phyloP scores from a whole-genome alignment of 441 rosid species.

The Rhodomyrtus psidioides region DNA sequence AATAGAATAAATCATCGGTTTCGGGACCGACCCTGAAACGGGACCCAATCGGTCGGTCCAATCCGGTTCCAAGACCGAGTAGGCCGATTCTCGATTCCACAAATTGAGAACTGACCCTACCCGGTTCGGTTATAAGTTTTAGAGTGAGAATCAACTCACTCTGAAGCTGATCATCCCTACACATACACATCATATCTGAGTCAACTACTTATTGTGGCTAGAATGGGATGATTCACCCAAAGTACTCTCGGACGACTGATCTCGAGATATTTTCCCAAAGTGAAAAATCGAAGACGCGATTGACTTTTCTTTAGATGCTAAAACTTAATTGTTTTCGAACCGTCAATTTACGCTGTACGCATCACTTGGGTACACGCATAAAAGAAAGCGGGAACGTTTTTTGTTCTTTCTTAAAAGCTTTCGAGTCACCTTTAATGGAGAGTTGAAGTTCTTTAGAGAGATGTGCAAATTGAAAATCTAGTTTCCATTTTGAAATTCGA shows the following conservation, averaged over 20 bases:
- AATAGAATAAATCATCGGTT: too few relatives aligned
- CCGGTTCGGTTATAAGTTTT: fast-evolving
- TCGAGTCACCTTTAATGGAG: too few relatives aligned
- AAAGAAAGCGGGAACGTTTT: neutral
- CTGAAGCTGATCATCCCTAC: neutral
- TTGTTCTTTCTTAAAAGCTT: too few relatives aligned
- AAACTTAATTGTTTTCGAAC: fast-evolving
- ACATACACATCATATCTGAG: fast-evolving
- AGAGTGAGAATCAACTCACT: neutral
- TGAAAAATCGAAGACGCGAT: neutral
- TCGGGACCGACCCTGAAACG: too few relatives aligned
- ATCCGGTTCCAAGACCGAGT: too few relatives aligned
- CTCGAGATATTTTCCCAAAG: too few relatives aligned
- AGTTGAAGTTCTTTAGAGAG: neutral
- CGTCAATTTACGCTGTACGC: neutral
- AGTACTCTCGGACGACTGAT: neutral
- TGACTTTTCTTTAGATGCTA: fast-evolving
- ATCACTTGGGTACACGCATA: neutral
- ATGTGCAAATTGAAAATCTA: neutral
- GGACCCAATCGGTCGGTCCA: too few relatives aligned
- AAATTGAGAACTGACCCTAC: neutral
- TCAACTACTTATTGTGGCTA: neutral
- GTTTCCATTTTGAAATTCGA: neutral
- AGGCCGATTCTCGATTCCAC: neutral
- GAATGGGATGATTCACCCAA: too few relatives aligned